These are phyloP conservation scores for Aspergillus neotritici DNA, from an alignment of 2,329 filamentous ascomycete genomes.

Conservation along the genomic window DNA sequence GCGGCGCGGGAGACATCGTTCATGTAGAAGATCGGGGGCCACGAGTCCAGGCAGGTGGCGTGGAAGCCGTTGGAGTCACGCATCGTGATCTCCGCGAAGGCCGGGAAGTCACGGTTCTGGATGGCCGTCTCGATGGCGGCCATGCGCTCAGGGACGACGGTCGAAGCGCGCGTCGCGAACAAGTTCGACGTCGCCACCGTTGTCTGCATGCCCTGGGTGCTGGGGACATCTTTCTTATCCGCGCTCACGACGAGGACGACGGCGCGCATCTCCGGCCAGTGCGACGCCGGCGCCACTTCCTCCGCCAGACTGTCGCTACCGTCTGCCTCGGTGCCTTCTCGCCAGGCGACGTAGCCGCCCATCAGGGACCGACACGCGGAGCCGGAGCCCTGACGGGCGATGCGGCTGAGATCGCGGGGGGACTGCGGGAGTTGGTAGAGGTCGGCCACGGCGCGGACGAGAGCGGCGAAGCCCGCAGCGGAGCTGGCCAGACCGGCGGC, in stretches of 20 bases:
- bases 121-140: constrained; percentile 77
- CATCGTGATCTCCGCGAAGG: constrained; percentile 90
- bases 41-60: constrained; percentile 87
- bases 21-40: constrained; percentile 97
- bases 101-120: constrained; percentile 68
- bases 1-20: constrained; percentile 88
- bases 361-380: constrained; percentile 91
- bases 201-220: constrained; percentile 92
- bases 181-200: constrained; percentile 88
- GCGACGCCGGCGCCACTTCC: constrained; percentile 76
- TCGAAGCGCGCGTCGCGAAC: constrained; percentile 68
- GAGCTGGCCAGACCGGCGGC: constrained; percentile 74
- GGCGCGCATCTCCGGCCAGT: constrained; percentile 95
- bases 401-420: constrained; percentile 75
- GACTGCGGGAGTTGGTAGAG: constrained; percentile 80
- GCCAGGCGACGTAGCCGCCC: constrained; percentile 94
- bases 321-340: constrained; percentile 68
- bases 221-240: constrained; percentile 91
- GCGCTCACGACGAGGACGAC: constrained; percentile 86
- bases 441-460: constrained; percentile 77
- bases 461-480: constrained; percentile 61
- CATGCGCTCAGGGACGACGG: constrained; percentile 81
- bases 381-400: constrained; percentile 89
- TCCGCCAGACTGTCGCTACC: constrained; percentile 84
- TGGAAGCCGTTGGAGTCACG: constrained; percentile 97